A percentile compares a stretch with the other conserved stretches of the same genome.
Conservation (phyloP, 106 monocot genomes). For the Vanilla planifolia region DNA sequence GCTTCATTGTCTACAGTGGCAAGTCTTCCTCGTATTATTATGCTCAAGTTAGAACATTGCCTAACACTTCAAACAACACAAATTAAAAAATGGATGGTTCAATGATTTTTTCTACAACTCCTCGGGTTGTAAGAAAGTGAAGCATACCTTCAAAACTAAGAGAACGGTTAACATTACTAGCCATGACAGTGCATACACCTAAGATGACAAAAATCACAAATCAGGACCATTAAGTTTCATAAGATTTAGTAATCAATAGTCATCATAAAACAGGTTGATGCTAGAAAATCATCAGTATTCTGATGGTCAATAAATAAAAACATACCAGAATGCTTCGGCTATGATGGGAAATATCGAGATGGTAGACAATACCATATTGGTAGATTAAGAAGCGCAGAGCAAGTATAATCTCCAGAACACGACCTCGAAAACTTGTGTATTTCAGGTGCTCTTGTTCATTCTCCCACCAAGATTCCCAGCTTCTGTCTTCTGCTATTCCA, state of each 20-base stretch:
- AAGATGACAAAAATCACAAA: constrained; percentile 2
- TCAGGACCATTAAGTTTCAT: neutral
- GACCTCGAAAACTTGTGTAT: constrained; percentile 52
- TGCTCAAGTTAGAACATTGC: too few species aligned
- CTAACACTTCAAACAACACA: too few species aligned
- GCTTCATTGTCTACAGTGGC: too few species aligned
- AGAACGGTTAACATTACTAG: constrained; percentile 82
- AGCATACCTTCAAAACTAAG: constrained; percentile 65
- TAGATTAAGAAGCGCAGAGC: constrained; percentile 80
- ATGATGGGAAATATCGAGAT: constrained; percentile 78
- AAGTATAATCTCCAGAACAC: constrained; percentile 61
- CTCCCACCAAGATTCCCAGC: constrained; percentile 99
- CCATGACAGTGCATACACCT: constrained; percentile 96
- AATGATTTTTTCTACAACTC: too few species aligned
- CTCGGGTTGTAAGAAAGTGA: too few species aligned
- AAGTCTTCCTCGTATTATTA: too few species aligned
- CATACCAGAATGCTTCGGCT: constrained; percentile 69
- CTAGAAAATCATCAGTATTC: too few species aligned
- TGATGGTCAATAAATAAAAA: neutral
- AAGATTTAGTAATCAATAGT: too few species aligned
- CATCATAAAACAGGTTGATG: too few species aligned
- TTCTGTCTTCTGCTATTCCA: constrained; percentile 57
- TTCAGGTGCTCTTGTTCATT: constrained; percentile 72
- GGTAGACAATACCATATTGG: constrained; percentile 94
- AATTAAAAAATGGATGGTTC: too few species aligned